Percentiles rank a stretch among this genome's conserved stretches.
These are phyloP conservation scores for Thraustochytrium sp. DNA, from an alignment of 352 stramenopile genomes.

Conservation along the genomic window DNA sequence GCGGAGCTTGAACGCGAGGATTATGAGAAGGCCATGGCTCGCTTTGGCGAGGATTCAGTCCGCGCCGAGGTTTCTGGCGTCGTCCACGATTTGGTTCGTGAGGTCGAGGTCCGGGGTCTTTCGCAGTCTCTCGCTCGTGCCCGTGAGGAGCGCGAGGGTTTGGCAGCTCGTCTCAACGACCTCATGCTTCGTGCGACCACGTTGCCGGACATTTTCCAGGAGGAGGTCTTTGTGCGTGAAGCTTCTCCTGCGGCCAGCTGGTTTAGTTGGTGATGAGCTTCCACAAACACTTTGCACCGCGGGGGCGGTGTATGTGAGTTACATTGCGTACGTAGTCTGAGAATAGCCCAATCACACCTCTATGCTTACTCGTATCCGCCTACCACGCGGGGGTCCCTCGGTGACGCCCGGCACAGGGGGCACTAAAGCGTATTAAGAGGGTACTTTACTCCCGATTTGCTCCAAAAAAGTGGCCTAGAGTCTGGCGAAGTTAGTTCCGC, in stretches of 20 bases:
- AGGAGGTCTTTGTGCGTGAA: constrained; percentile 2
- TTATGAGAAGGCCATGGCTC: not conserved
- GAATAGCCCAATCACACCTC: too few species aligned
- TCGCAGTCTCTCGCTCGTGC: not conserved
- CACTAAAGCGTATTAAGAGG: too few species aligned
- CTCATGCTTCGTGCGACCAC: not conserved
- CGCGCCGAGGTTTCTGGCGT: not conserved
- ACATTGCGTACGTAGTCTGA: too few species aligned
- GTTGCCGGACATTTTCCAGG: constrained; percentile 5
- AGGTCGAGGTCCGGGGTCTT: not conserved
- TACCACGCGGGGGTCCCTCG: too few species aligned
- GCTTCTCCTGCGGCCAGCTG: not conserved
- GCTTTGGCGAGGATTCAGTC: not conserved
- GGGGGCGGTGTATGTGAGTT: too few species aligned
- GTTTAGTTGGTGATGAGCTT: too few species aligned
- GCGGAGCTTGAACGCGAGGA: not conserved
- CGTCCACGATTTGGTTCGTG: not conserved
- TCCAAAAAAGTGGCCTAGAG: too few species aligned
- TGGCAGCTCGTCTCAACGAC: not conserved
- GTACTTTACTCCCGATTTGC: too few species aligned
- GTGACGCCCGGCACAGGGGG: too few species aligned
- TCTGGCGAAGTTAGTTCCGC: too few species aligned
- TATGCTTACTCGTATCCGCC: too few species aligned
- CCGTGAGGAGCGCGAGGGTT: not conserved
- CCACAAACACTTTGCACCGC: too few species aligned